Percentiles rank a stretch among this genome's conserved stretches.
These are phyloP conservation scores for Citrus cavaleriei DNA, from an alignment of 345 rosid species.

Conservation along the genomic window DNA sequence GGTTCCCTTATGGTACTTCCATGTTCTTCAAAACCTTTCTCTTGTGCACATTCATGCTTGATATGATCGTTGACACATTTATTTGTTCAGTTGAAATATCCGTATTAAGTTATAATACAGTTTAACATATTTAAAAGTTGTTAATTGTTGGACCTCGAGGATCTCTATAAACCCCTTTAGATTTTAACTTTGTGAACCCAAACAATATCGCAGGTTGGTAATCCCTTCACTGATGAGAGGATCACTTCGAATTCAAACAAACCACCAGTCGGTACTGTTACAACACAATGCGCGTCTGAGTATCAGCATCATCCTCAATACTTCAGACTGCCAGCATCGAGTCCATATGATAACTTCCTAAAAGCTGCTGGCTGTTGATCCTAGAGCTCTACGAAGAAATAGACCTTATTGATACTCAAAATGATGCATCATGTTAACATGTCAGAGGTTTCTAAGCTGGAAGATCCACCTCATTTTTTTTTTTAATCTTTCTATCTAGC, in stretches of 20 bases:
- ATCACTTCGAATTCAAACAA: slow-evolving; percentile 16
- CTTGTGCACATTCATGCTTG: too few species aligned
- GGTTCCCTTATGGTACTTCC: slow-evolving; percentile 24
- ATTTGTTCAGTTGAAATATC: too few species aligned
- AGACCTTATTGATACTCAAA: not conserved
- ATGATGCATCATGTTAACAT: not conserved
- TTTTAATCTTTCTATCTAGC: not conserved
- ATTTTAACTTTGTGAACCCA: not conserved
- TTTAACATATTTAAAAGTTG: not conserved
- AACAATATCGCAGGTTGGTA: slow-evolving; percentile 45
- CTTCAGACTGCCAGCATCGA: slow-evolving; percentile 55
- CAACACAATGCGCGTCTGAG: slow-evolving; percentile 39
- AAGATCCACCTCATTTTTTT: not conserved
- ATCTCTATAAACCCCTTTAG: not conserved
- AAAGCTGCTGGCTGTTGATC: slow-evolving; percentile 82
- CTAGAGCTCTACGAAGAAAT: not conserved
- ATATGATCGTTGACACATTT: too few species aligned
- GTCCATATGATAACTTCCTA: slow-evolving; percentile 66
- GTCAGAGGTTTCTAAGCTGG: not conserved
- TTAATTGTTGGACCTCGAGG: not conserved
- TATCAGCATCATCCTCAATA: slow-evolving; percentile 36
- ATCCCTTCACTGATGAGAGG: slow-evolving; percentile 42
- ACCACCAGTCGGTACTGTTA: slow-evolving; percentile 7
- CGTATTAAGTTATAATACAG: not conserved
- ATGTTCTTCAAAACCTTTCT: not conserved